Base-by-base conservation (phyloP, 495 filamentous ascomycete genomes). In the Oidiodendron maius region DNA sequence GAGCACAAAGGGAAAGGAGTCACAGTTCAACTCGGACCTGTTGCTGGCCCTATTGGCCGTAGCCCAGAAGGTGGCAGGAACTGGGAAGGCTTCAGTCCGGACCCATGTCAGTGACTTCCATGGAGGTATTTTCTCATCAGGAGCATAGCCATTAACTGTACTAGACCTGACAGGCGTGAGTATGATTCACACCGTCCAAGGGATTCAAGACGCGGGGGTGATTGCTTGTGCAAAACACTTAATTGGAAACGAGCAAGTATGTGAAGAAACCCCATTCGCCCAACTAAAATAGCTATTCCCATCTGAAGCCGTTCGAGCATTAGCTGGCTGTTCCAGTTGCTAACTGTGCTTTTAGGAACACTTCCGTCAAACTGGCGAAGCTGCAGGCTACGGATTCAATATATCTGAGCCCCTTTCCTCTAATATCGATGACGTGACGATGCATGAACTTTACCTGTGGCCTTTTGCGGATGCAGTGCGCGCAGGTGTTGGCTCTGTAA, bases 391-490 rank as follows among this genome's bases (percentile, higher is more conserved):
- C 17, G 50, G 45, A 16, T 47, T 17, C 44, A 53, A 50, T 24
- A 42, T 42, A 59, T n/a, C 61, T 2, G 61, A 76, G 37, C 66
- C 75, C 25, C 24, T 83, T 1, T 94, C 87, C 60, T 82, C 82
- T n/a, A 97, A 96, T 60, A 70, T 96, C 15, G 91, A 96, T 59
- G 91, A 97, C 68, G 82, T 77, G 60, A 94, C 91, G 3, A 78
- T 97, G 77, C 91, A 97, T 64, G 91, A 97, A 64, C 59, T 94
- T 24, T 97, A 97, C 61, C 72, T 95, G n/a, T 97, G 91, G 55
- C 86, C 86, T 20, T 89, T 87, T 54, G 86, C 84, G 5, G 84
- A 87, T 63, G 76, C 82, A 3, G 76, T 87, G 39, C 74, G 76
- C 40, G 82, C 83, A 37, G 87, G 87, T 32, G 87, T 91, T 3